Evolutionary conservation across 140 eudicot genomes (phyloP).

Genomic region (Cichorium intybus): DNA sequence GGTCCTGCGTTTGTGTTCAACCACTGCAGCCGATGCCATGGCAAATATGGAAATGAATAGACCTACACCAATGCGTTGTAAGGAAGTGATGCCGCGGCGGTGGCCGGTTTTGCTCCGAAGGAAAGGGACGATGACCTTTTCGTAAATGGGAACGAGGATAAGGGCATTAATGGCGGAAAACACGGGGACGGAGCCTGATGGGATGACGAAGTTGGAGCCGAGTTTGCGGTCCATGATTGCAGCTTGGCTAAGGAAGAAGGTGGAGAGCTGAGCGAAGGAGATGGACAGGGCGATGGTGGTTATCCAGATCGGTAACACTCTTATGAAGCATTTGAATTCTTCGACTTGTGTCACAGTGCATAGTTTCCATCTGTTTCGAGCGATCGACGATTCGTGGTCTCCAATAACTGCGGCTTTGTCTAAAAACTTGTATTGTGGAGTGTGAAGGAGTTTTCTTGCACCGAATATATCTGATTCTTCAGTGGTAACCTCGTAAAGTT

Average conservation of each 20-base stretch:
- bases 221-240: conserved; percentile 51
- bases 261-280: conserved; percentile 79
- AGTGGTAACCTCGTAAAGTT: conserved; percentile 60
- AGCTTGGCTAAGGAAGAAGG: conserved; percentile 81
- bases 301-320: conserved; percentile 78
- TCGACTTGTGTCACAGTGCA: conserved; percentile 89
- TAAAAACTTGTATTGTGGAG: conserved; percentile 65
- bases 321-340: conserved; percentile 71
- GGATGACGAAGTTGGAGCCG: conserved; percentile 53
- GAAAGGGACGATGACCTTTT: conserved; percentile 52
- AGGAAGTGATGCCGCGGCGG: conserved; percentile 65
- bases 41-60: conserved; percentile 62
- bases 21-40: conserved; percentile 52
- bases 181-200: conserved; percentile 67
- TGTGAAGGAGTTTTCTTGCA: conserved; percentile 62
- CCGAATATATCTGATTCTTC: conserved; percentile 65
- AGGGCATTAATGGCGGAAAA: conserved; percentile 70
- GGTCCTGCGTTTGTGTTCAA: conserved; percentile 45
- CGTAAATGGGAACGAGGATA: conserved; percentile 69
- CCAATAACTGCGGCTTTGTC: conserved; percentile 70
- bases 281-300: conserved; percentile 82
- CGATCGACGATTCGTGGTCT: conserved; percentile 31
- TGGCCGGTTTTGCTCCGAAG: conserved; percentile 60
- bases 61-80: conserved; percentile 81
- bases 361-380: conserved; percentile 54